Percentiles rank a stretch among this genome's conserved stretches.
phyloP scores from a whole-genome alignment of 805 yeast species.

The Schwanniomyces occidentalis region DNA sequence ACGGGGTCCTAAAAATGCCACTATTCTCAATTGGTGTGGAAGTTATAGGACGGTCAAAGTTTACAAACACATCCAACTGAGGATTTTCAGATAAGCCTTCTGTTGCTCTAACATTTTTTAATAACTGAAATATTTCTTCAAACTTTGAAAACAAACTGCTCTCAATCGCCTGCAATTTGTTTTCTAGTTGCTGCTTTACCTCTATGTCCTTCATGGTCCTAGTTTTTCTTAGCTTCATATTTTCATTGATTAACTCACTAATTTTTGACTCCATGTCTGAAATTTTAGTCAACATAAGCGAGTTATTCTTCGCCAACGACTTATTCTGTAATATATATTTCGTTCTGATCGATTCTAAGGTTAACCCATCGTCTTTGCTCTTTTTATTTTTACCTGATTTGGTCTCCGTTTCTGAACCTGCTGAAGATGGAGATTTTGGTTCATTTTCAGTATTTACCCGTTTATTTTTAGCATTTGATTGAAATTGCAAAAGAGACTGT shows the following conservation, averaged over 20 bases:
- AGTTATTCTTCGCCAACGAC: constrained; percentile 60
- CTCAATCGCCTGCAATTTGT: constrained; percentile 41
- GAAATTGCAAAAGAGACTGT: constrained; percentile 8
- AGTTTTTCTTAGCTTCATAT: constrained; percentile 41
- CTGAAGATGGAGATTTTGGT: neutral
- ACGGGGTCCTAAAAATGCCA: too few species aligned
- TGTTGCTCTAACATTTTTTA: constrained; percentile 38
- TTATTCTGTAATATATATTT: constrained; percentile 49
- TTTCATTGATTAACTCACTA: constrained; percentile 51
- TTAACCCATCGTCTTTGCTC: constrained; percentile 3
- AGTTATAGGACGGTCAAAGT: constrained; percentile 13
- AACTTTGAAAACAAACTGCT: constrained; percentile 40
- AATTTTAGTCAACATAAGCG: constrained; percentile 51
- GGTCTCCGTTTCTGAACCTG: constrained; percentile 2
- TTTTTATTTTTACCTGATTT: constrained; percentile 1
- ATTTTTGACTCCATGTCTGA: constrained; percentile 53
- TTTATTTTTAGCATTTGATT: neutral
- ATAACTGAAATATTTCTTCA: constrained; percentile 45
- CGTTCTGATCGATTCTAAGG: constrained; percentile 24
- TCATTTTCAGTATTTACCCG: neutral
- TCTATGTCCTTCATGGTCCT: constrained; percentile 25
- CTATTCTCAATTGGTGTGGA: constrained; percentile 21
- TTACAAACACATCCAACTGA: constrained; percentile 11
- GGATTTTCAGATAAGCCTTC: constrained; percentile 37
- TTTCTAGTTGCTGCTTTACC: constrained; percentile 35